Conservation (phyloP, 306 rosid genomes). For the Astragalus glycyphyllos region DNA sequence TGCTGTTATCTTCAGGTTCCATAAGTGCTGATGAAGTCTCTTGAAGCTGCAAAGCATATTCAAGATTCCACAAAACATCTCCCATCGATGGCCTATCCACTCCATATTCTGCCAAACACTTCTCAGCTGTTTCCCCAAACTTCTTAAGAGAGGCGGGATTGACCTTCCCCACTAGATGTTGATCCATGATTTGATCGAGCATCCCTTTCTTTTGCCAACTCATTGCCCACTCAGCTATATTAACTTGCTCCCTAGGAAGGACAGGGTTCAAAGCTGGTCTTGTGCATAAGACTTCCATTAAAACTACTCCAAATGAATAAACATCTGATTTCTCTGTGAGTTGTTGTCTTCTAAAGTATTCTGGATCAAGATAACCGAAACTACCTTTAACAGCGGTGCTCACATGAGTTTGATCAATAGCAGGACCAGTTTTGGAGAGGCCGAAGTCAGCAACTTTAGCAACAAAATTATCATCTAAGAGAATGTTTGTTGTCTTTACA, state of each 20-base stretch:
- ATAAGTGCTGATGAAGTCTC: slow-evolving; percentile 75
- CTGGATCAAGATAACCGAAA: slow-evolving; percentile 98
- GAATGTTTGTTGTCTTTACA: slow-evolving; percentile 96
- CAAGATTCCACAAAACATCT: slow-evolving; percentile 93
- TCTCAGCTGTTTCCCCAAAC: slow-evolving; percentile 96
- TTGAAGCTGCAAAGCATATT: slow-evolving; percentile 93
- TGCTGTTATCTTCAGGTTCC: slow-evolving; percentile 98
- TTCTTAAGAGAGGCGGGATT: slow-evolving; percentile 90
- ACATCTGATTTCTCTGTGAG: slow-evolving; percentile 99
- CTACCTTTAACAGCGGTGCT: slow-evolving; percentile 99
- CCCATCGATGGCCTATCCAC: slow-evolving; percentile 99
- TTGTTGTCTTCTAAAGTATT: slow-evolving; percentile 93
- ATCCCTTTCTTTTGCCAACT: slow-evolving; percentile 95
- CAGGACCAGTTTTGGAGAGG: slow-evolving; percentile 92
- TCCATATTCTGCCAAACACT: slow-evolving; percentile 90
- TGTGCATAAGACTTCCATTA: slow-evolving; percentile 96
- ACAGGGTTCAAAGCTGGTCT: slow-evolving; percentile 97
- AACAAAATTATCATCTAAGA: slow-evolving; percentile 87
- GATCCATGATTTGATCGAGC: slow-evolving; percentile 97
- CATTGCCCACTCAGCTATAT: slow-evolving; percentile 99
- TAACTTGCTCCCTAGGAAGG: slow-evolving; percentile 94
- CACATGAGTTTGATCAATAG: slow-evolving; percentile 96
- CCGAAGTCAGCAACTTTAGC: slow-evolving; percentile 99
- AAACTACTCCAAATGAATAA: slow-evolving; percentile 94
- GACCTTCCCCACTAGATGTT: slow-evolving; percentile 79